Conservation (phyloP, 208 protist species). For the Ichthyophonus hoferi region DNA sequence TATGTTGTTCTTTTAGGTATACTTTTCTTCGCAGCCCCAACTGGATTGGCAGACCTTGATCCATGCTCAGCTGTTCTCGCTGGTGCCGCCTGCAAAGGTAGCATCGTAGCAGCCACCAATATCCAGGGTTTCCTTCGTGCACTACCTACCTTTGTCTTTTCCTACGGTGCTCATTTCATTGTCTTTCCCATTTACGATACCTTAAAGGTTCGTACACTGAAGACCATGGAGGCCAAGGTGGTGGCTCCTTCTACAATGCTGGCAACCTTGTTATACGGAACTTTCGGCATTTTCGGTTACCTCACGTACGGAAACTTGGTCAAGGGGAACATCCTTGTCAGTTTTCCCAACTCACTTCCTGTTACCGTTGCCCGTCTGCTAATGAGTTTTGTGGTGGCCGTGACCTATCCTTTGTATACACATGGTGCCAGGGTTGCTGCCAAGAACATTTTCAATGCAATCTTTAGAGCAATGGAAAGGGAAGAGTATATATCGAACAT, state of each 20-base stretch:
- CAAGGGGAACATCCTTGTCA: background rate
- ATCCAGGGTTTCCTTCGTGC: background rate
- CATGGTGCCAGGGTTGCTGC: background rate
- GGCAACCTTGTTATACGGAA: background rate
- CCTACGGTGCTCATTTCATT: background rate
- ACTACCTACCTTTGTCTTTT: background rate
- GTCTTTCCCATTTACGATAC: conserved; percentile 11
- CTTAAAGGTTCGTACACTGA: background rate
- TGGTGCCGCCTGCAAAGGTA: background rate
- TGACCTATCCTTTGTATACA: conserved; percentile 4
- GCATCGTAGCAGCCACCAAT: background rate
- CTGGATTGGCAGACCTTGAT: background rate
- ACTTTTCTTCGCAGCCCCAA: background rate
- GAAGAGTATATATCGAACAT: background rate
- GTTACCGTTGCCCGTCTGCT: background rate
- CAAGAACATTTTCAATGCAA: background rate
- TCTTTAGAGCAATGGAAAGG: background rate
- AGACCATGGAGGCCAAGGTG: conserved; percentile 4
- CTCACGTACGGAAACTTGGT: background rate
- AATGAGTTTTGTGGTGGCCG: conserved; percentile 2
- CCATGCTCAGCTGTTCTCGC: too few relatives aligned
- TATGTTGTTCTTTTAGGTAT: conserved; percentile 10
- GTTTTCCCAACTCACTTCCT: background rate
- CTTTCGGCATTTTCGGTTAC: conserved; percentile 11
- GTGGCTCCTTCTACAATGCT: background rate